Evolutionary conservation across 192 early-diverging fungal genomes (phyloP), one percentile per base, ranked within the genome.

Genomic region (Phycomyces blakesleeanus): DNA sequence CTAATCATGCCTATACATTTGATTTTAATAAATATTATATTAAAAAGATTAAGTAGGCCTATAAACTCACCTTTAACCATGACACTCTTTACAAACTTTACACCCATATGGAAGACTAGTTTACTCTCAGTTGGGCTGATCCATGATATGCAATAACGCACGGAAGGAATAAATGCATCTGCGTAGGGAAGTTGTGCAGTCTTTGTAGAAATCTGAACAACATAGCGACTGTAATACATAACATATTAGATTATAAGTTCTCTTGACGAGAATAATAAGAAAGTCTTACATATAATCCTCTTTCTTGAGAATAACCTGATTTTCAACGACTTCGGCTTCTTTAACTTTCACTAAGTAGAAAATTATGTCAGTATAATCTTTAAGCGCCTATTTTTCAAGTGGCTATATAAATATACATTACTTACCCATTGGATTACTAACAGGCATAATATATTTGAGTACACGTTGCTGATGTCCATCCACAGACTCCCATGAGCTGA

Each of bases 81-180:
- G 5, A 83, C 76, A 38, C 75, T 85, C 66, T 91, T 91, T 66
- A 83, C 72, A 70, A 82, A 91, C 59, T 81, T 76, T 18, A 91
- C 78, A n/a, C 86, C 87, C 3, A 77, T 73, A 20, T 80, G 74
- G 52, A 78, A 80, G 2, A 71, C 55, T n/a, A 91, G 40, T 59
- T 82, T 83, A 67, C 87, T 88, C n/a, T 64, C 61, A 12, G 65
- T 77, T 47, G 75, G 75, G 15, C 64, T 60, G 1, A 83, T 76
- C 75, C 75, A 89, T 0, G 88, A 88, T 37, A 92, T 89, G 60
- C 90, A 92, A 57, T 81, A 91, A 16, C 80, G 72, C 1, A 79
- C 69, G 3, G 79, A 67, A 38, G 71, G 71, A 41, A 67, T 52
- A 59, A 67, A 73, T 22, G 65, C 64, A 63, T 73, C 71, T 42